These are phyloP conservation scores for Globisporangium cystogenes DNA, from an alignment of 352 stramenopile species.

Conservation along the genomic window DNA sequence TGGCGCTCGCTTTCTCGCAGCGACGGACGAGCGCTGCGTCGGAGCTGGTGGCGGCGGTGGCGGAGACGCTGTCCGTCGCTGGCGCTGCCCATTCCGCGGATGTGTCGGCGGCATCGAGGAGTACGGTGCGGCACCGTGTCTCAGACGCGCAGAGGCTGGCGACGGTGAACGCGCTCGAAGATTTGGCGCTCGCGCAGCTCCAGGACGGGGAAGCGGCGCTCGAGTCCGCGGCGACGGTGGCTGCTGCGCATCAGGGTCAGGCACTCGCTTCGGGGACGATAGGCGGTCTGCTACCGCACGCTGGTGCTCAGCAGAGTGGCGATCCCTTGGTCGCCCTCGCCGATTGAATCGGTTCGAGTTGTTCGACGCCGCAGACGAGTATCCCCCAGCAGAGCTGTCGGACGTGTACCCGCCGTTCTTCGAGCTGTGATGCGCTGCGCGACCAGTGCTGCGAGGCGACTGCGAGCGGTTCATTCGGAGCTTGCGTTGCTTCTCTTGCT, in stretches of 20 bases:
- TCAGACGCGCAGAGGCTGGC: constrained; percentile 1
- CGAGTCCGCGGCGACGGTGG: constrained; percentile 15
- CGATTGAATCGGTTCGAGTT: constrained; percentile 40
- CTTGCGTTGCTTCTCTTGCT: constrained; percentile 64
- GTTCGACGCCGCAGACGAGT: constrained; percentile 57
- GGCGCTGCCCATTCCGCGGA: constrained; percentile 1
- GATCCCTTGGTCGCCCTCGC: constrained; percentile 28
- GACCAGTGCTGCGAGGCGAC: constrained; percentile 13
- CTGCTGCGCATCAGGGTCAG: constrained; percentile 9
- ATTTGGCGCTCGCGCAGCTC: constrained; percentile 1
- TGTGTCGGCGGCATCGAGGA: neutral
- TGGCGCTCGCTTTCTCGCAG: neutral
- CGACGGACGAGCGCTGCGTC: constrained; percentile 4
- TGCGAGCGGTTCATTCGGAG: constrained; percentile 29
- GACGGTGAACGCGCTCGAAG: constrained; percentile 27
- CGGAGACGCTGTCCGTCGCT: neutral
- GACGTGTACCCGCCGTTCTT: constrained; percentile 1
- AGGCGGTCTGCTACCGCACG: constrained; percentile 47
- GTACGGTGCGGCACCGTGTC: neutral
- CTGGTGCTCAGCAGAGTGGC: constrained; percentile 43
- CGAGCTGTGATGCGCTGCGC: neutral
- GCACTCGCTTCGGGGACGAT: constrained; percentile 39
- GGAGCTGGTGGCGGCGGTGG: neutral
- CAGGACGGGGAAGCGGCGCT: constrained; percentile 20
- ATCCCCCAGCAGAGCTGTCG: constrained; percentile 9